Evolutionary conservation across 768 basidiomycete species (phyloP).

Genomic region (Cubamyces sp.): DNA sequence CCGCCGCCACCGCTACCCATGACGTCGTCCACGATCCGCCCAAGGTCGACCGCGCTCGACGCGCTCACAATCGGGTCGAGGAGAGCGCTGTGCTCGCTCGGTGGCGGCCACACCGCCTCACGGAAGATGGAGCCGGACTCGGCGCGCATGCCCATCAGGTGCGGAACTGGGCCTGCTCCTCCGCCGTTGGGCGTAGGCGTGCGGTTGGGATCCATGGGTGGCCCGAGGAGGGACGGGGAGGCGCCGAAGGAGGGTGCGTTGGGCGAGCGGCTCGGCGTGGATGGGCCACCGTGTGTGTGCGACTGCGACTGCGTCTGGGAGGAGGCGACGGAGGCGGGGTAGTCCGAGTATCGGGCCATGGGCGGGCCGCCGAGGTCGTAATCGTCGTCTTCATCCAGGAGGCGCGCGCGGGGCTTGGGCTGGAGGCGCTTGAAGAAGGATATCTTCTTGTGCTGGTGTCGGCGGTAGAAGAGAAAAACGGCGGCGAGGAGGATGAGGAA

Average conservation of each 20-base stretch:
- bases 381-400: constrained; percentile 37
- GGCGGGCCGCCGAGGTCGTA: constrained; percentile 27
- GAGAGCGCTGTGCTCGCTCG: constrained; percentile 29
- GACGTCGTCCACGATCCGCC: constrained; percentile 34
- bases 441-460: constrained; percentile 34
- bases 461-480: constrained; percentile 36
- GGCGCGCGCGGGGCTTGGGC: constrained; percentile 29
- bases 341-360: constrained; percentile 30
- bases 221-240: constrained; percentile 15
- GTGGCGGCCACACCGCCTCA: constrained; percentile 37
- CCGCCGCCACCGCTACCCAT: constrained; percentile 30
- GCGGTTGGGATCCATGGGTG: constrained; percentile 20
- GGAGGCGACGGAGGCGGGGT: constrained; percentile 29
- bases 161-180: constrained; percentile 18
- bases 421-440: constrained; percentile 31
- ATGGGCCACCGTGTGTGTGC: background rate
- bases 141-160: constrained; percentile 31
- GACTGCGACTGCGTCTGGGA: constrained; percentile 1
- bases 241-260: constrained; percentile 16
- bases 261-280: constrained; percentile 13
- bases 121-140: constrained; percentile 38
- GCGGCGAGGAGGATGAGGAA: constrained; percentile 33
- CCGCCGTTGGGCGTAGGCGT: constrained; percentile 10
- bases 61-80: constrained; percentile 34
- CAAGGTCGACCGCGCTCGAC: constrained; percentile 32